Evolutionary conservation across 805 yeast genomes (phyloP), one percentile per base, ranked within the genome.

Genomic region (Scheffersomyces amazonensis): DNA sequence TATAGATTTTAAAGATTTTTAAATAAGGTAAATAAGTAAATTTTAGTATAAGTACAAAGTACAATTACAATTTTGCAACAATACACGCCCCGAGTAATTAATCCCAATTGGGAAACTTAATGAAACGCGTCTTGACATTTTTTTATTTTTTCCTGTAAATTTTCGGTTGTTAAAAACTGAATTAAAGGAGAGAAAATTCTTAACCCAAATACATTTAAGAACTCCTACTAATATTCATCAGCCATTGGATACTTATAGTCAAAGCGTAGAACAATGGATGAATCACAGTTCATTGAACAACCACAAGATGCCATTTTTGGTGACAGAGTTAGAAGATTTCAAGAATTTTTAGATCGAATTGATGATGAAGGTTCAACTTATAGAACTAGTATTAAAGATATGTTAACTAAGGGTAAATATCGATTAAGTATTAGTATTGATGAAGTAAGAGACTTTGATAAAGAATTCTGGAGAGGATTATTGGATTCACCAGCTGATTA

Each of bases 311-410:
- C 71, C 40, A 71, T 66, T 28, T 84, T 82, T 56, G 81, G 83
- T 39, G 97, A 90, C 59, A 81, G 97, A 47, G 87, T 86, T 16
- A 80, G 96, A 54, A 73, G 83, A 49, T 91, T 91, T 65, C 89
- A 85, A 48, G 97, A 91, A 51, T 91, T 90, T 56, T 66, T 93
- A 33, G 85, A 80, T 47, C 71, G 80, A 17, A 50, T 63, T 39
- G 58, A 53, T 40, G 75, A 75, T 40, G 71, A 68, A 15, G 72
- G 75, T 29, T 74, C 84, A 0, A 77, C 80, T 45, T 87, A 89
- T 63, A 75, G 80, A 46, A 83, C 78, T 36, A 76, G 75, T 35
- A 83, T 93, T 47, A 78, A 81, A 47, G 72, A 78, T 23, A 82
- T 93, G 85, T 78, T 90, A 34, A 69, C 73, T 45, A 76, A 78